Evolutionary conservation across 2,329 filamentous ascomycete species (phyloP).

Genomic region (Albifimbria verrucaria): DNA sequence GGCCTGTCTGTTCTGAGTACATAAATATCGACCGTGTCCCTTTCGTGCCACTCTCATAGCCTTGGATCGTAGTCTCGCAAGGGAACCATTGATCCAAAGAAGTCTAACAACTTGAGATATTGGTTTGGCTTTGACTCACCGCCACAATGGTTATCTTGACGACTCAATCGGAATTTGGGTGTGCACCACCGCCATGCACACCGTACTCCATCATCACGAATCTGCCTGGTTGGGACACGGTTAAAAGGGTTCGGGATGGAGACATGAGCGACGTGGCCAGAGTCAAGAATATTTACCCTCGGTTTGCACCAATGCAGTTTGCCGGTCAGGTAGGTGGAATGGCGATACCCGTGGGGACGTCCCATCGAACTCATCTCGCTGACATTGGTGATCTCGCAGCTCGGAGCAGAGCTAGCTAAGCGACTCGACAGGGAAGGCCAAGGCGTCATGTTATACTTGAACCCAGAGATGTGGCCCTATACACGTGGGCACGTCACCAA

Average conservation of each 20-base stretch:
- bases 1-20: no score
- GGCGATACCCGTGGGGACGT: neutral
- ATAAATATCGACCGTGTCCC: no score
- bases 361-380: neutral
- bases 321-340: slow-evolving; percentile 24
- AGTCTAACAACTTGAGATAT: neutral
- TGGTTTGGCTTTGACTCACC: neutral
- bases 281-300: slow-evolving; percentile 43
- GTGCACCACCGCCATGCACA: slow-evolving; percentile 43
- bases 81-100: neutral
- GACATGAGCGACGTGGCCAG: slow-evolving; percentile 29
- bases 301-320: slow-evolving; percentile 39
- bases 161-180: slow-evolving; percentile 37
- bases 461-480: slow-evolving; percentile 26
- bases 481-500: slow-evolving; percentile 28
- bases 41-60: no score
- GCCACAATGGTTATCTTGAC: slow-evolving; percentile 32
- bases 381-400: slow-evolving; percentile 18
- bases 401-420: slow-evolving; percentile 32
- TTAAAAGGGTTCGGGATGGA: slow-evolving; percentile 37
- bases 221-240: slow-evolving; percentile 38
- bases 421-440: slow-evolving; percentile 23
- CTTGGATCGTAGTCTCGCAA: no score
- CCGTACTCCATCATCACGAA: slow-evolving; percentile 46
- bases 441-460: slow-evolving; percentile 26